phyloP scores from a whole-genome alignment of 331 rosid species.

The Ulmus americana region DNA sequence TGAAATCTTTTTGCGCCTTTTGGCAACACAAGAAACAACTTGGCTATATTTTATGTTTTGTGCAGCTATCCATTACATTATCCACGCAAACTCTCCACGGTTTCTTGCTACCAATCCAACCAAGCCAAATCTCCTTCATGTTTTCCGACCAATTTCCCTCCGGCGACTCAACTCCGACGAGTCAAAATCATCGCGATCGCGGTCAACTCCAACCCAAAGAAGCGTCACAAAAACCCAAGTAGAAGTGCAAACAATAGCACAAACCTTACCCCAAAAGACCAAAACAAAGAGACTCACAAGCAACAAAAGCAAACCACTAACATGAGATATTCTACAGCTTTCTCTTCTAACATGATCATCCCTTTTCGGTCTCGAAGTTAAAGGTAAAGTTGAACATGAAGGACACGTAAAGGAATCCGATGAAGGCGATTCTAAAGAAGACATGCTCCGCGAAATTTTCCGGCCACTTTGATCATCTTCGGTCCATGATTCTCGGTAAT shows the following conservation, averaged over 20 bases:
- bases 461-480: neutral
- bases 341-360: neutral
- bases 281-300: slow-evolving; percentile 32
- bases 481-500: neutral
- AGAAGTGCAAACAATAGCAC: slow-evolving; percentile 41
- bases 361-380: neutral
- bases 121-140: slow-evolving; percentile 19
- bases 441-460: neutral
- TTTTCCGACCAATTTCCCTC: neutral
- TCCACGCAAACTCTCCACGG: neutral
- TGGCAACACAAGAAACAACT: neutral
- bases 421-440: slow-evolving; percentile 3
- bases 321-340: neutral
- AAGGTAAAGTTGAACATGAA: neutral
- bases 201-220: neutral
- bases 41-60: neutral
- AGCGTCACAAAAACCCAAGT: slow-evolving; percentile 33
- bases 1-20: neutral
- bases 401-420: neutral
- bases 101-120: slow-evolving; percentile 27
- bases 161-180: neutral
- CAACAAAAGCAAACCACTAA: slow-evolving; percentile 19
- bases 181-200: neutral
- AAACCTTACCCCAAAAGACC: slow-evolving; percentile 41
- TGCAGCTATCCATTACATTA: neutral